Base-by-base conservation (phyloP, 768 basidiomycete species). In the Paxillus involutus region DNA sequence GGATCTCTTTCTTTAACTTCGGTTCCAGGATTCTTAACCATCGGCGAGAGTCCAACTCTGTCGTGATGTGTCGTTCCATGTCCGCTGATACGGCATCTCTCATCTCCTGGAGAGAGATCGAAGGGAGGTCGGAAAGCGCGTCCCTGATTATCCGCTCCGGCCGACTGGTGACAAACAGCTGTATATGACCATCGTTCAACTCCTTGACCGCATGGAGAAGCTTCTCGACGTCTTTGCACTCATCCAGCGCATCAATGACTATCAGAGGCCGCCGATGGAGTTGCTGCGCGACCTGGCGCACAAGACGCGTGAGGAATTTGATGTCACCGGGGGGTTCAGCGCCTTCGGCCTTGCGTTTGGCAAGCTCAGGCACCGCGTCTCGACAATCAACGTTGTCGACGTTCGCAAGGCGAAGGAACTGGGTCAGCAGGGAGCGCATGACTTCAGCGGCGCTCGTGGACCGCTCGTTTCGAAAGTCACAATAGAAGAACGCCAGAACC, bases 221-320 rank as follows among this genome's bases (percentile, higher is more conserved):
- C 0, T 24, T n/a, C 9, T 55, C 43, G 6, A 60, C 3, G 4
- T 59, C 51, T 17, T 40, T 29, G 35, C 63, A 63, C 46, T 63
- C 62, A 17, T 64, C 63, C 1, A 64, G 37, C 0, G 54, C 63
- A 19, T 64, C 62, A 1, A 64, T 43, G 5, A 57, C 47, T 2
- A 60, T 1, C 8, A 53, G 16, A 0, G 59, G 63, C 5, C 16
- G 52, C 3, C n/a, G 45, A 9, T 3, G 13, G 17, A 53, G 0
- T 6, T 6, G 26, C 6, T 4, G 4, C 45, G 53, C 44, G 43
- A 52, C 26, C 43, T 45, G 11, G 24, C 44, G 32, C 6, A 40
- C 14, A 8, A 49, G 40, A n/a, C 26, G 13, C 0, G 11, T 24
- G 14, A 49, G 40, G 6, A 41, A 2, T 7, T 21, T 21, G 11